phyloP scores from a whole-genome alignment of 2,329 filamentous ascomycete genomes.

The Pseudogymnoascus sp. region DNA sequence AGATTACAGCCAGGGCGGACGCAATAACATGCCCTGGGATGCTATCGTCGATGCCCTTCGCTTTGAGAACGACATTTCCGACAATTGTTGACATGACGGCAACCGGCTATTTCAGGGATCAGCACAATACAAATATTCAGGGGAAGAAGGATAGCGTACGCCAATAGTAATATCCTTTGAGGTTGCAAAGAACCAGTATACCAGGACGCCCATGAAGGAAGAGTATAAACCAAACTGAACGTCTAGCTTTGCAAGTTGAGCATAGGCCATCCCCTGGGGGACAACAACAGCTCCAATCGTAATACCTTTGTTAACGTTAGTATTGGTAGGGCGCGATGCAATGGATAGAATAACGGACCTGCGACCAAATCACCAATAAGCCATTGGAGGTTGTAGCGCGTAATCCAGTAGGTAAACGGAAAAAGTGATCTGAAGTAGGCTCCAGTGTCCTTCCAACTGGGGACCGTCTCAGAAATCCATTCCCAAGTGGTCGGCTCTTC shows the following conservation, averaged over 20 bases:
- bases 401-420: slow-evolving; percentile 85
- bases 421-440: slow-evolving; percentile 67
- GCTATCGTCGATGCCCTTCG: slow-evolving; percentile 48
- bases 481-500: slow-evolving; percentile 67
- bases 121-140: slow-evolving; percentile 6
- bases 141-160: slow-evolving; percentile 41
- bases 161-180: slow-evolving; percentile 98
- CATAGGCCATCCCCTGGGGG: slow-evolving; percentile 96
- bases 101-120: slow-evolving; percentile 55
- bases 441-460: slow-evolving; percentile 45
- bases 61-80: slow-evolving; percentile 68
- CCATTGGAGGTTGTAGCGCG: slow-evolving; percentile 84
- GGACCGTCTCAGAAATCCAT: slow-evolving; percentile 59
- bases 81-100: slow-evolving; percentile 91
- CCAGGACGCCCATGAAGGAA: slow-evolving; percentile 87
- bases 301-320: slow-evolving; percentile 40
- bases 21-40: slow-evolving; percentile 61
- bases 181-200: slow-evolving; percentile 98
- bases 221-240: slow-evolving; percentile 85
- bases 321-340: background rate
- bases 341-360: slow-evolving; percentile 41
- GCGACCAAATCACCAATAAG: slow-evolving; percentile 81
- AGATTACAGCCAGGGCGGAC: slow-evolving; percentile 68
- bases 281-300: slow-evolving; percentile 73
- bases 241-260: slow-evolving; percentile 69